Evolutionary conservation across 2,329 filamentous ascomycete species (phyloP).

Genomic region (Lecanicillium sp.): DNA sequence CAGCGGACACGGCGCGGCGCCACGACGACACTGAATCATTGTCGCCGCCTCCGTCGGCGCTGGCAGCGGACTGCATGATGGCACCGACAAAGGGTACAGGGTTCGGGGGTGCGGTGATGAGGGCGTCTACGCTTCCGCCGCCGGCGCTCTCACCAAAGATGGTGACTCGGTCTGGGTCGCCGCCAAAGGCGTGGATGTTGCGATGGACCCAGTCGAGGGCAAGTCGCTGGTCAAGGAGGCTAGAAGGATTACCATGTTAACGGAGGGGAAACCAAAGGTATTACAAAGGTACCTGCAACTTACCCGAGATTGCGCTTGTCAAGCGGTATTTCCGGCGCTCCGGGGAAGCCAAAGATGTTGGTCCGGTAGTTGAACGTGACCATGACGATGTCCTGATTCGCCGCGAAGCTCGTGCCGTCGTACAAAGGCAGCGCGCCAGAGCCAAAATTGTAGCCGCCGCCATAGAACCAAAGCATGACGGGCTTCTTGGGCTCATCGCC

Average conservation of each 20-base stretch:
- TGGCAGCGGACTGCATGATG: constrained; percentile 18
- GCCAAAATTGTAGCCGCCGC: constrained; percentile 30
- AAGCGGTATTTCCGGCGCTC: constrained; percentile 15
- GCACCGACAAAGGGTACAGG: constrained; percentile 20
- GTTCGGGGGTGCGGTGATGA: constrained; percentile 17
- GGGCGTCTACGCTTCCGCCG: constrained; percentile 41
- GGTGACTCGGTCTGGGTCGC: constrained; percentile 52
- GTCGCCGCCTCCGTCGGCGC: too few species aligned
- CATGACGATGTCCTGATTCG: constrained; percentile 34
- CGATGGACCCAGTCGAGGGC: constrained; percentile 53
- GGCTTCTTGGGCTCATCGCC: constrained; percentile 25
- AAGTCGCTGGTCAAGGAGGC: constrained; percentile 41
- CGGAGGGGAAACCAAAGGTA: neutral
- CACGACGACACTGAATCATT: too few species aligned
- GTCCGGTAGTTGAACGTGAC: constrained; percentile 39
- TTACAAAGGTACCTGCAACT: neutral
- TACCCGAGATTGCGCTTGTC: constrained; percentile 16
- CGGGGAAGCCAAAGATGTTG: constrained; percentile 33
- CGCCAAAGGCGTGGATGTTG: constrained; percentile 56
- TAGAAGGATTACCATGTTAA: constrained; percentile 4
- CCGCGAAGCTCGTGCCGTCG: constrained; percentile 31
- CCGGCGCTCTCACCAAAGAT: constrained; percentile 52
- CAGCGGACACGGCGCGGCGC: constrained; percentile 8
- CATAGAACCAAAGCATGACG: constrained; percentile 36
- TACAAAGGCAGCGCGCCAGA: constrained; percentile 27